A percentile compares a stretch with the other conserved stretches of the same genome.
phyloP scores from a whole-genome alignment of 768 basidiomycete species.

The Boletus pseudo-olivaceus region DNA sequence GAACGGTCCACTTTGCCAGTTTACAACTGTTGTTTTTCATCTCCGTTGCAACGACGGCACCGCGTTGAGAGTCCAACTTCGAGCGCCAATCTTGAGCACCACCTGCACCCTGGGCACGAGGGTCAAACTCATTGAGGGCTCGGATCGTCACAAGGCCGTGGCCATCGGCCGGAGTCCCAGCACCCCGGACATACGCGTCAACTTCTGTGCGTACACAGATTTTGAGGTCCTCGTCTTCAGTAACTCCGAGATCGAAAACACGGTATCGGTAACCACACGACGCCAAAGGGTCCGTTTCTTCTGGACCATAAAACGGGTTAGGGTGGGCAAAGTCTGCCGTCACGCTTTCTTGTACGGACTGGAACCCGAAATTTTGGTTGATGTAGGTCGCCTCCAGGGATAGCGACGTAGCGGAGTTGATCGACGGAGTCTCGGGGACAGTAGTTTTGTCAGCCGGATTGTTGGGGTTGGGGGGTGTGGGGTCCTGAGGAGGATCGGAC shows the following conservation, averaged over 20 bases:
- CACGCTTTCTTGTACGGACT: constrained; percentile 77
- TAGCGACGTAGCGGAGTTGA: constrained; percentile 90
- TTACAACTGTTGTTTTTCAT: constrained; percentile 99
- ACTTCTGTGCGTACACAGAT: constrained; percentile 95
- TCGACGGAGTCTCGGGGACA: constrained; percentile 68
- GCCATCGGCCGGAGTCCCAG: constrained; percentile 59
- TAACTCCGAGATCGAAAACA: constrained; percentile 87
- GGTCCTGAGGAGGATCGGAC: constrained; percentile 86
- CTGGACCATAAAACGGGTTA: constrained; percentile 93
- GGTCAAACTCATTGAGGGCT: constrained; percentile 95
- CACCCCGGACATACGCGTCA: constrained; percentile 75
- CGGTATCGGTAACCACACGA: constrained; percentile 97
- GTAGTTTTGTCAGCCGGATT: constrained; percentile 65
- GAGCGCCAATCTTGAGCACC: constrained; percentile 98
- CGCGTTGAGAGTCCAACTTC: constrained; percentile 94
- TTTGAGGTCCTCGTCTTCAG: constrained; percentile 86
- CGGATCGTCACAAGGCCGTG: constrained; percentile 87
- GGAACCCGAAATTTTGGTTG: constrained; percentile 98
- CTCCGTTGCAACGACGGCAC: constrained; percentile 97
- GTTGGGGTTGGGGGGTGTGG: constrained; percentile 72
- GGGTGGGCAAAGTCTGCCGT: constrained; percentile 76
- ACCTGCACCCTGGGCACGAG: constrained; percentile 83
- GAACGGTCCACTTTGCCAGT: constrained; percentile 95
- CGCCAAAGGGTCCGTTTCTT: constrained; percentile 92
- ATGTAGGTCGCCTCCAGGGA: constrained; percentile 98